Percentiles rank a stretch among this genome's conserved stretches.
Conservation (phyloP, 2,329 filamentous ascomycete species). For the Fusarium xyrophilum region DNA sequence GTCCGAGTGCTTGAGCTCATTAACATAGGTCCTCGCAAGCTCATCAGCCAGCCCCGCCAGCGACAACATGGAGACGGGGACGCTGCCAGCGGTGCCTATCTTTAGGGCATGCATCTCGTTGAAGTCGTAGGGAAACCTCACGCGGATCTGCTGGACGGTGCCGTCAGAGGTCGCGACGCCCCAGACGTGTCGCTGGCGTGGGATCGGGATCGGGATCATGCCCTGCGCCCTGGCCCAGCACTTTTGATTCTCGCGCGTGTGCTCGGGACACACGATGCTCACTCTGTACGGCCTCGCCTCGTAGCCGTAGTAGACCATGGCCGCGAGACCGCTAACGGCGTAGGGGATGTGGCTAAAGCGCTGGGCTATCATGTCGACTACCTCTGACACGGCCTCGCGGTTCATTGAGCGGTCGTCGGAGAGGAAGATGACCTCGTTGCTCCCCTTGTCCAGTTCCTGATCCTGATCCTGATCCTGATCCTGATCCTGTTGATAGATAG, state of each 20-base stretch:
- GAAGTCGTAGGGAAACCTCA: conserved; percentile 49
- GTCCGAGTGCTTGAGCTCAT: conserved; percentile 28
- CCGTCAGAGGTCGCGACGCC: conserved; percentile 47
- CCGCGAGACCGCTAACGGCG: conserved; percentile 54
- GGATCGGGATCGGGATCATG: conserved; percentile 37
- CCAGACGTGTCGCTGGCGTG: conserved; percentile 41
- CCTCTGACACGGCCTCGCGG: conserved; percentile 43
- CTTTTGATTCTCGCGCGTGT: conserved; percentile 47
- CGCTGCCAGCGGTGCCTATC: conserved; percentile 16
- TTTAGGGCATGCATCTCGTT: conserved; percentile 38
- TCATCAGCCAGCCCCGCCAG: conserved; percentile 47
- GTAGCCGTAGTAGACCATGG: conserved; percentile 54
- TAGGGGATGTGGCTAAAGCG: conserved; percentile 55
- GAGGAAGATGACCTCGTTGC: conserved; percentile 19
- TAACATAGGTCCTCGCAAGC: conserved; percentile 46
- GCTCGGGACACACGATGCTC: conserved; percentile 51
- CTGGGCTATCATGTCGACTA: conserved; percentile 50
- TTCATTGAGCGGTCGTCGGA: conserved; percentile 38
- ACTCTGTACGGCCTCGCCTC: conserved; percentile 44
- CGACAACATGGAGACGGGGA: conserved; percentile 42
- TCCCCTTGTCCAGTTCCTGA: neutral
- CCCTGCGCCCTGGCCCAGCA: conserved; percentile 51
- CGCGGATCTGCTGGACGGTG: conserved; percentile 44
- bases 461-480: neutral
- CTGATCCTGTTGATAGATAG: neutral